A percentile compares a stretch with the other conserved stretches of the same genome.
These are phyloP conservation scores for Sutorius australiensis DNA, from an alignment of 768 basidiomycete genomes.

Conservation along the genomic window DNA sequence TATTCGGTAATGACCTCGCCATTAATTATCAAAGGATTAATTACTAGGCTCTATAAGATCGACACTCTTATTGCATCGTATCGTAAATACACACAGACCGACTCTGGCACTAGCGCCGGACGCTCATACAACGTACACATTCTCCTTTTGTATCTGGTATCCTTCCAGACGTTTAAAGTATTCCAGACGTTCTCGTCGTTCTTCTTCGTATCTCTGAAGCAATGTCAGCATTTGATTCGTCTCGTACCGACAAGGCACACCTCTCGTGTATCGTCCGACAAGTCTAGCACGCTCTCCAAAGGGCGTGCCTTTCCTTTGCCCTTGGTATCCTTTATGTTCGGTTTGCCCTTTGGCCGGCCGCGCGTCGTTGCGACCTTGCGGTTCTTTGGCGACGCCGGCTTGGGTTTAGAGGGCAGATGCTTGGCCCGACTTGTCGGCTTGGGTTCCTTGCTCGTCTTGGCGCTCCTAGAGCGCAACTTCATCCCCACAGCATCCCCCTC, in stretches of 20 bases:
- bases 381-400: conserved; percentile 4
- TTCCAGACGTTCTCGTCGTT: conserved; percentile 48
- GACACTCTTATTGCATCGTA: neutral
- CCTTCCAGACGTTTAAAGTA: conserved; percentile 52
- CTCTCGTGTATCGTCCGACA: conserved; percentile 32
- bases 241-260: conserved; percentile 8
- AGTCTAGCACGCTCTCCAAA: conserved; percentile 22
- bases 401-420: conserved; percentile 10
- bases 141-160: conserved; percentile 54
- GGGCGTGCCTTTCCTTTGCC: conserved; percentile 26
- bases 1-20: neutral
- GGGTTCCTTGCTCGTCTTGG: conserved; percentile 4
- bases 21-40: neutral
- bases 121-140: conserved; percentile 53
- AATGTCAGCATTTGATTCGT: neutral
- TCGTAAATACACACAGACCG: conserved; percentile 13
- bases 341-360: conserved; percentile 20
- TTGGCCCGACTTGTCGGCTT: conserved; percentile 10
- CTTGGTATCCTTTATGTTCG: conserved; percentile 16
- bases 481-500: conserved; percentile 2
- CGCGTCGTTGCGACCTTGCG: conserved; percentile 8
- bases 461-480: conserved; percentile 17
- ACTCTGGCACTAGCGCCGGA: neutral
- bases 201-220: conserved; percentile 38
- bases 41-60: neutral